Base-by-base conservation (phyloP, 768 basidiomycete genomes). In the Filobasidium wieringae region DNA sequence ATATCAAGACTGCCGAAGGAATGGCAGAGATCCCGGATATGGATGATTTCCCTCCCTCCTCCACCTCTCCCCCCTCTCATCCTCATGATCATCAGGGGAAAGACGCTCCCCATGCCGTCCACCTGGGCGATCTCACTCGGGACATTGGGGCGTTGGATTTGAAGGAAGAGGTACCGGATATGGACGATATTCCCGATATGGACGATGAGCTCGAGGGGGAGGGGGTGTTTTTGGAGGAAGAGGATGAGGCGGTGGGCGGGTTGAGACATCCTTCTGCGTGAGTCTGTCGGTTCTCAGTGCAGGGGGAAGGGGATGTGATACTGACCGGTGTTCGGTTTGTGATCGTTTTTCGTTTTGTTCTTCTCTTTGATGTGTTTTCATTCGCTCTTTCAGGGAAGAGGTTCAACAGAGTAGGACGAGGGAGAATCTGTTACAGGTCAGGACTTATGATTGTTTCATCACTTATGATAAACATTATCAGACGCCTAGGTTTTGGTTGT, bases 381-480 rank as follows among this genome's bases (percentile, higher is more conserved):
- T n/a, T 12, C 15, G 30, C 27, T 22, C 36, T 7, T 34, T 5
- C 19, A 57, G 56, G 8, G 39, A 36, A 29, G 56, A 68, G 30
- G 60, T 72, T 22, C 53, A 60, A 29, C 63, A 69, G 47, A 66
- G 66, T 63, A 78, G 80, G 22, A 81, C 83, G 32, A 87, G 83
- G 61, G 83, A 82, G 57, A 95, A 95, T 67, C 78, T 96, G 27
- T 78, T 97, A 39, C 88, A 92, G 79, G 89, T 97, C 37, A 82
- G 95, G 68, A 99, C 93, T 11, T 99, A 99, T 78, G 95, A 99
- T 73, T 92, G 96, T 68, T 88, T 95, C 86, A 97, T 99, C 78
- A 89, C 88, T 49, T 99, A 97, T 74, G 95, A 99, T 81, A 99
- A 97, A 78, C 93, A 92, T 75, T 97, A 99, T 76, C 95, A 97